Evolutionary conservation across 2,329 filamentous ascomycete genomes (phyloP).

Genomic region (Clonostachys chloroleuca): DNA sequence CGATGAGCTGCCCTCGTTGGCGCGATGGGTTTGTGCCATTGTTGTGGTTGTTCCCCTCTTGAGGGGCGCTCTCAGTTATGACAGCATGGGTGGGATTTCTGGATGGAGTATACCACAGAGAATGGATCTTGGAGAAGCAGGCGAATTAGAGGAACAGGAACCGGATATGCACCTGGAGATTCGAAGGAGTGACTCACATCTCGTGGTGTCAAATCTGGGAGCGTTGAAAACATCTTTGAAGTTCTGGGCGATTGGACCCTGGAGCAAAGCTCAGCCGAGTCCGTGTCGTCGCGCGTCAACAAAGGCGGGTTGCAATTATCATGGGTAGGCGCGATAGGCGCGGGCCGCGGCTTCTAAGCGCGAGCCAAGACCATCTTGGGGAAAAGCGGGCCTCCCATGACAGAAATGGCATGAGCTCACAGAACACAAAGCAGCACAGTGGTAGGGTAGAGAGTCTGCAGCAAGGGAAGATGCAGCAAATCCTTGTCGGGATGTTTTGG

Average conservation of each 20-base stretch:
- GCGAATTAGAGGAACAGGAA: background rate
- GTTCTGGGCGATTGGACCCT: background rate
- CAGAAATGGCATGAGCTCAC: too few species aligned
- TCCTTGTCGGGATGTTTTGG: too few species aligned
- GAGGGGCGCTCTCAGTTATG: constrained; percentile 23
- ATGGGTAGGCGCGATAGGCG: background rate
- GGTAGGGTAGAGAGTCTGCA: too few species aligned
- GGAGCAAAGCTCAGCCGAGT: background rate
- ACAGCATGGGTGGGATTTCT: constrained; percentile 38
- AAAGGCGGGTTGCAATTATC: constrained; percentile 1
- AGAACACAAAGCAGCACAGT: background rate
- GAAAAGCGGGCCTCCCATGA: too few species aligned
- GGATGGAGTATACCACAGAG: constrained; percentile 69
- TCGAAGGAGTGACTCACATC: constrained; percentile 47
- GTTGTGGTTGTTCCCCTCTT: constrained; percentile 18
- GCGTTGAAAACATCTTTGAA: constrained; percentile 51
- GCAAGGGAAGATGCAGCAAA: too few species aligned
- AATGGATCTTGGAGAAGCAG: constrained; percentile 53
- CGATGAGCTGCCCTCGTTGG: constrained; percentile 38
- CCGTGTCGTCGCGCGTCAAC: constrained; percentile 8
- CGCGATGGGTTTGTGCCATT: constrained; percentile 16
- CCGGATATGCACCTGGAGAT: background rate
- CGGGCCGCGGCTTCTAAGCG: background rate
- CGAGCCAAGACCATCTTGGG: constrained; percentile 3
- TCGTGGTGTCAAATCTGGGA: constrained; percentile 65